Conservation (phyloP, 75 land plant genomes). For the Picea glauca region DNA sequence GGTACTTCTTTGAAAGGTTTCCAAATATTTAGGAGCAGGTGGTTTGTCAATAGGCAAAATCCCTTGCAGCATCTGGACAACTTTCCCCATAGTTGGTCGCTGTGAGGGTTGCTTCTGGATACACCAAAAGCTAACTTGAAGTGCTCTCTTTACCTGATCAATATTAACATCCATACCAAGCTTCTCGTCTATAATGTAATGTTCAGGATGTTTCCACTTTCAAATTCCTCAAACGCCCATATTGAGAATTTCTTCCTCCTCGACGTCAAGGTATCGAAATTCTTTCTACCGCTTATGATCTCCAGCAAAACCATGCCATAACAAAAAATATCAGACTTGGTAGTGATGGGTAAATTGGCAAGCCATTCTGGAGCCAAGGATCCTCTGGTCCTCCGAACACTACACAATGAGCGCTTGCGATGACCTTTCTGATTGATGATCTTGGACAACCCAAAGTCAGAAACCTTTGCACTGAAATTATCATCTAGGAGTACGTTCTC, state of each 20-base stretch:
- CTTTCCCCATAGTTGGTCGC: constrained; percentile 74
- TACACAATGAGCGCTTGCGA: constrained; percentile 29
- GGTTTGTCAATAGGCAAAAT: too few species aligned
- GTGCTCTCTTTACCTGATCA: constrained; percentile 48
- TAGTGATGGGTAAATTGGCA: constrained; percentile 65
- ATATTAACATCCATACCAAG: constrained; percentile 33
- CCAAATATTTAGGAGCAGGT: constrained; percentile 1
- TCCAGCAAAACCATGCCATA: constrained; percentile 90
- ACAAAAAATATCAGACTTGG: constrained; percentile 79
- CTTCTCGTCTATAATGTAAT: constrained; percentile 61
- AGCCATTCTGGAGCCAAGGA: constrained; percentile 89
- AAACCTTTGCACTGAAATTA: constrained; percentile 75
- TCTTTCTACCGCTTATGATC: constrained; percentile 69
- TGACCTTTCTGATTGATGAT: constrained; percentile 39
- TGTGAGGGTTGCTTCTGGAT: constrained; percentile 77
- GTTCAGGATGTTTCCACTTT: constrained; percentile 43
- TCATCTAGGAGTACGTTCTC: constrained; percentile 89
- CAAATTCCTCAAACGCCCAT: constrained; percentile 79
- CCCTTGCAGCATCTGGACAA: constrained; percentile 59
- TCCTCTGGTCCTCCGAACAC: constrained; percentile 61
- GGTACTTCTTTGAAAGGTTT: constrained; percentile 20
- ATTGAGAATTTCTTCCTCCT: constrained; percentile 52
- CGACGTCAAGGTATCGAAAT: constrained; percentile 52
- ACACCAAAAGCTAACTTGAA: constrained; percentile 81
- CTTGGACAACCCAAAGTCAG: constrained; percentile 79